Percentiles rank a stretch among this genome's conserved stretches.
These are phyloP conservation scores for Thalassia testudinum DNA, from an alignment of 116 monocot species.

Conservation along the genomic window DNA sequence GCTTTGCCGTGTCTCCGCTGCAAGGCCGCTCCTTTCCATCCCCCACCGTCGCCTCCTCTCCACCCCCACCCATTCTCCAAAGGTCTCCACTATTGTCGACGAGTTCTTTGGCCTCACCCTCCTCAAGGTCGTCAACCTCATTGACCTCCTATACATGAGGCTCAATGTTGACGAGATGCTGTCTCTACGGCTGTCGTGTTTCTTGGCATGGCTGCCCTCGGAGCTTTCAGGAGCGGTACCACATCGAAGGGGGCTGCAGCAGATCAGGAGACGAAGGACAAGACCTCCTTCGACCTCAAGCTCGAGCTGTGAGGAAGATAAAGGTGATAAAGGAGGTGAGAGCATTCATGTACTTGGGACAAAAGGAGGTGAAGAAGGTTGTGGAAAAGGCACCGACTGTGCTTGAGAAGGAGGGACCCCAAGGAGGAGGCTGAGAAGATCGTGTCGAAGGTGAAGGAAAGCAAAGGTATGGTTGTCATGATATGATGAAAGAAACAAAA, in stretches of 20 bases:
- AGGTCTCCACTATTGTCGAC: constrained; percentile 60
- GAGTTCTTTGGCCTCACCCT: constrained; percentile 70
- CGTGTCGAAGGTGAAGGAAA: constrained; percentile 58
- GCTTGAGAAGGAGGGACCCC: constrained; percentile 46
- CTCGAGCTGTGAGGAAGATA: constrained; percentile 74
- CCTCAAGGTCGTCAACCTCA: constrained; percentile 68
- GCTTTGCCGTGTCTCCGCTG: too few species aligned
- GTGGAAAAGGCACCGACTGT: constrained; percentile 75
- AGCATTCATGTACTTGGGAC: constrained; percentile 59
- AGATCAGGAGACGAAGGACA: constrained; percentile 67
- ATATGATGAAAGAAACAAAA: too few species aligned
- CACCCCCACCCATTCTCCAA: neutral
- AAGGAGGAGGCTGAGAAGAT: constrained; percentile 93
- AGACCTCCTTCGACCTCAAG: constrained; percentile 81
- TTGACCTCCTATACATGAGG: constrained; percentile 33
- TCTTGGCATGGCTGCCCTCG: constrained; percentile 25
- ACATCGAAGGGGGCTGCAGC: constrained; percentile 7
- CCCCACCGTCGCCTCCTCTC: neutral
- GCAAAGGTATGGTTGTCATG: constrained; percentile 69
- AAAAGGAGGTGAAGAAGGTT: constrained; percentile 87
- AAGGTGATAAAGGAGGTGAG: constrained; percentile 87
- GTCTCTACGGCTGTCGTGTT: constrained; percentile 52
- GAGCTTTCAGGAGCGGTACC: constrained; percentile 1
- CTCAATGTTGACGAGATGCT: constrained; percentile 63
- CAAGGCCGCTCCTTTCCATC: too few species aligned